Evolutionary conservation across 192 early-diverging fungal species (phyloP).

Genomic region (Podila minutissima): DNA sequence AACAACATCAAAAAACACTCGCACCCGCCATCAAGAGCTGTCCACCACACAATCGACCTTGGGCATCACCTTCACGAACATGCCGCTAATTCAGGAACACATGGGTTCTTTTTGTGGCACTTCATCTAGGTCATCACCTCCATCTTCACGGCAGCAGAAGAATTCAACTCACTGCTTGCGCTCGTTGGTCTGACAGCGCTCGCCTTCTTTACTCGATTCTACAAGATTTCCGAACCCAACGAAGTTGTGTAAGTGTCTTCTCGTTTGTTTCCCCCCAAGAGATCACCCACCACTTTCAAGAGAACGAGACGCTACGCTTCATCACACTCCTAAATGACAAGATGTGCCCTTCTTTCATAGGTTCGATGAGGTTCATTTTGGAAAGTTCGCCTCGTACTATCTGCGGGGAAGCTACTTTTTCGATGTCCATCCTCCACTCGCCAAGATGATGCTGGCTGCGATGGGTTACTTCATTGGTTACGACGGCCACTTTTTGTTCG

Average conservation of each 20-base stretch:
- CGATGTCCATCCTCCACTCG: constrained; percentile 97
- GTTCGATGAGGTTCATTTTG: constrained; percentile 99
- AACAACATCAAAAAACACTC: background rate
- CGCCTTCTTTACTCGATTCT: constrained; percentile 73
- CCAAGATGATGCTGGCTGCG: constrained; percentile 89
- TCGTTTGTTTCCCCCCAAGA: background rate
- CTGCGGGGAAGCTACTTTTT: constrained; percentile 91
- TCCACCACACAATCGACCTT: background rate
- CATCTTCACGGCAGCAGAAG: constrained; percentile 21
- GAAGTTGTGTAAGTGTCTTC: constrained; percentile 73
- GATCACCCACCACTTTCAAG: background rate
- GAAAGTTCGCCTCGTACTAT: constrained; percentile 97
- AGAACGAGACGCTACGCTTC: too few species aligned
- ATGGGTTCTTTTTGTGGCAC: background rate
- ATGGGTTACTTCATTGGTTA: constrained; percentile 90
- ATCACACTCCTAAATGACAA: too few species aligned
- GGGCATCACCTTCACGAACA: background rate
- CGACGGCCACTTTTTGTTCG: constrained; percentile 95
- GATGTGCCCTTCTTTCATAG: constrained; percentile 39
- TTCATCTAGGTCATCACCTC: constrained; percentile 18
- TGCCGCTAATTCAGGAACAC: background rate
- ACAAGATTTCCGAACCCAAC: constrained; percentile 72
- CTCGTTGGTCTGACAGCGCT: constrained; percentile 48
- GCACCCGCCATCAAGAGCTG: background rate
- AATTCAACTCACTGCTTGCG: constrained; percentile 20